Evolutionary conservation across 208 protist genomes (phyloP), one percentile per base, ranked within the genome.

Genomic region (Borovskyia barvae): DNA sequence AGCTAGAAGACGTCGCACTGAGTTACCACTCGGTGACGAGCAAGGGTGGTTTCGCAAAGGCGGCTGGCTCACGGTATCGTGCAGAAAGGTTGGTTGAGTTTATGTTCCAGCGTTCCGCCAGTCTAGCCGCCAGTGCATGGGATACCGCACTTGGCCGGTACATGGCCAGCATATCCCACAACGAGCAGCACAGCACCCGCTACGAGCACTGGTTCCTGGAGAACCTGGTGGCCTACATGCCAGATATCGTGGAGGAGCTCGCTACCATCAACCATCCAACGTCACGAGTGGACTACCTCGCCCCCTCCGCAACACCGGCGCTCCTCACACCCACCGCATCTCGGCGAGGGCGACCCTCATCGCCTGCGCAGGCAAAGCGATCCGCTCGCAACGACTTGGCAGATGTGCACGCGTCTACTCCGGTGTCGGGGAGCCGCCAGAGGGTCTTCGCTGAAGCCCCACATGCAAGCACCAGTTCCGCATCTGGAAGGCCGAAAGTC

Each of bases 201-300:
- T 75, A 83, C 56, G 66, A 66, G 63, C 51, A 54, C 63, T 83
- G 66, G 66, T 48, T 71, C 58, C 53, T 72, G 49, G 63, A 75
- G 12, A 47, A 51, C 37, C 52, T 55, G 22, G 48, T 81, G 17
- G 12, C 52, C 53, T 73, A 77, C 56, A 62, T 41, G 2, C 3
- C 63, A 0, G 75, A 76, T 51, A 55, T 81, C 36, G 36, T 64
- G 25, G 52, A 65, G 3, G 75, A 76, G 65, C 42, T 81, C n/a
- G 47, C 58, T 39, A 69, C 59, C 3, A 45, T 66, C 14, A 49
- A 81, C 30, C 64, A 74, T 40, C 75, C 68, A 2, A 77, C 69
- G 8, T 48, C 36, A 17, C 32, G 36, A 30, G 25, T 75, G 5
- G 46, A 58, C 45, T 72, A 74, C 57, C 32, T 36, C 3, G n/a